Evolutionary conservation across 257 asterid species (phyloP).

Genomic region (Primulina tabacum): DNA sequence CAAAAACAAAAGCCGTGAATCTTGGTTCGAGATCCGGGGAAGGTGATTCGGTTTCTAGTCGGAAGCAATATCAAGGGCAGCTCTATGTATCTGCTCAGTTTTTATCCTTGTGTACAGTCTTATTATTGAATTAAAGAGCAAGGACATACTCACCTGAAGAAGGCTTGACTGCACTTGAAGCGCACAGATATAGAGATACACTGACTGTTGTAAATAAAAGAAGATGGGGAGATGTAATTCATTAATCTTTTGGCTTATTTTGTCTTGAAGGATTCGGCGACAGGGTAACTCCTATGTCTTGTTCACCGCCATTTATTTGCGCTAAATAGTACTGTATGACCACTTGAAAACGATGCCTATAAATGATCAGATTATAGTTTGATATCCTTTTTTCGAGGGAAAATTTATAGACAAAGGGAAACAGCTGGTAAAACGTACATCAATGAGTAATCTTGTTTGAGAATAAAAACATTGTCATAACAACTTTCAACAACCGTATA

Average conservation of each 20-base stretch:
- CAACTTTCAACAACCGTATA: not conserved
- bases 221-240: not conserved
- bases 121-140: conserved; percentile 39
- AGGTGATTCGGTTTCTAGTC: conserved; percentile 31
- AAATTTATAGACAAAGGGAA: too few relatives aligned
- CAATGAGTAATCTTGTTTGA: not conserved
- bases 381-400: not conserved
- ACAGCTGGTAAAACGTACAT: not conserved
- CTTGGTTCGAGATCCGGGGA: conserved; percentile 34
- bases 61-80: conserved; percentile 48
- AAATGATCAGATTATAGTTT: not conserved
- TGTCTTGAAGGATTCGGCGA: not conserved
- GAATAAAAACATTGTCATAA: not conserved
- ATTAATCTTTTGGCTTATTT: not conserved
- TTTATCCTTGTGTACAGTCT: conserved; percentile 42
- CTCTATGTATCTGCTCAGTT: conserved; percentile 35
- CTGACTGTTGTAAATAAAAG: conserved; percentile 22
- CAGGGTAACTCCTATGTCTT: not conserved
- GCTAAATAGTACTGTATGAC: not conserved
- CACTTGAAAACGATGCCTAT: not conserved
- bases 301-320: not conserved
- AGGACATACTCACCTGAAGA: not conserved
- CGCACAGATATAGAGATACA: not conserved
- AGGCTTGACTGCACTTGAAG: conserved; percentile 2
- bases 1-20: conserved; percentile 42